Conservation (phyloP, 768 basidiomycete genomes). For the Termitomyces sp. region DNA sequence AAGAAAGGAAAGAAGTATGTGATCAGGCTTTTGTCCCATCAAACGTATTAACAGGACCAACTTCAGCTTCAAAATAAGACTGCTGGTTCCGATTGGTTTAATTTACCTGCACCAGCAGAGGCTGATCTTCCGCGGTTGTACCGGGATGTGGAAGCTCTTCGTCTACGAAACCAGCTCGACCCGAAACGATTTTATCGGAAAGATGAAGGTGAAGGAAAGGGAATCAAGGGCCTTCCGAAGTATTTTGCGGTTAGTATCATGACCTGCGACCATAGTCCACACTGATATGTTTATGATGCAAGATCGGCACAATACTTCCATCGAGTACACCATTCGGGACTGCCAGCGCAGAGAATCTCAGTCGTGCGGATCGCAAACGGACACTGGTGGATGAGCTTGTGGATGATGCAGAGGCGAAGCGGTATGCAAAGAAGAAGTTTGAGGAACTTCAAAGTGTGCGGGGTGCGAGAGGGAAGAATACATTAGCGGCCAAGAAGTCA, state of each 20-base stretch:
- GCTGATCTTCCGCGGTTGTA: slow-evolving; percentile 74
- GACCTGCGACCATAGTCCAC: slow-evolving; percentile 1
- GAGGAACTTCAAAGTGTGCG: slow-evolving; percentile 66
- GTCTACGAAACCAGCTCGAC: slow-evolving; percentile 83
- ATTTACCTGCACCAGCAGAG: slow-evolving; percentile 77
- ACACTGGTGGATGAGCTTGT: slow-evolving; percentile 86
- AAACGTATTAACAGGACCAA: not conserved
- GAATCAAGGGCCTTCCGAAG: slow-evolving; percentile 80
- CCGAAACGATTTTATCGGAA: slow-evolving; percentile 90
- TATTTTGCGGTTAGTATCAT: slow-evolving; percentile 72
- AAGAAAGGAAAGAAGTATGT: slow-evolving; percentile 63
- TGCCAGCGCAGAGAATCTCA: slow-evolving; percentile 64
- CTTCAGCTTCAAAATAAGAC: slow-evolving; percentile 63
- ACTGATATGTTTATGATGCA: slow-evolving; percentile 5
- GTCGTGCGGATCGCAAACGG: slow-evolving; percentile 65
- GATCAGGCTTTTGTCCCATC: not conserved
- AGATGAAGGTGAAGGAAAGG: slow-evolving; percentile 81
- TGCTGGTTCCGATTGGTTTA: slow-evolving; percentile 81
- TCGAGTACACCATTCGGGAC: slow-evolving; percentile 69
- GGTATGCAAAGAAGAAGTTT: slow-evolving; percentile 92
- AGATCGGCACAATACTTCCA: slow-evolving; percentile 80
- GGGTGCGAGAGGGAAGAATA: slow-evolving; percentile 66
- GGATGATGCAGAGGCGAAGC: slow-evolving; percentile 79
- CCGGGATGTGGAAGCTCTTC: slow-evolving; percentile 84
- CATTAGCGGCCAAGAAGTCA: slow-evolving; percentile 59